Evolutionary conservation across 805 yeast species (phyloP), one percentile per base, ranked within the genome.

Genomic region (Candida yuanshanica): DNA sequence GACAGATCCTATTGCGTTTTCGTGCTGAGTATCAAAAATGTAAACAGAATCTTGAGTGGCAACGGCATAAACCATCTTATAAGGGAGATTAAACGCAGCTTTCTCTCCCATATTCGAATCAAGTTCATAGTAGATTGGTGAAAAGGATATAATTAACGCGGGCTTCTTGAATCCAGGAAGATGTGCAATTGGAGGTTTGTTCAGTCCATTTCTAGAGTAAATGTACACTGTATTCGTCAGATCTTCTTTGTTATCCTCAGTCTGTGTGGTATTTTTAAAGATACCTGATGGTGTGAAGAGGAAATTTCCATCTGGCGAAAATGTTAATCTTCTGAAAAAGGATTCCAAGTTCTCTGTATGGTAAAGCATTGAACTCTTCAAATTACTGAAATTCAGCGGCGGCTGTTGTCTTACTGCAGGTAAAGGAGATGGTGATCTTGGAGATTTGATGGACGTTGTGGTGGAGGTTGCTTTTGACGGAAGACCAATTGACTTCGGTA

Each of bases 281-380:
- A 78, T 63, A 42, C 96, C 95, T 39, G 95, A 68, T 32, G 93
- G 95, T 0, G 95, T 77, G 22, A 91, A 63, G 24, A 93, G 64
- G 29, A 93, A 59, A 41, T 72, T 69, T 1, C 99, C 99, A 61
- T 95, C 97, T 0, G 96, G 95, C 0, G 96, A 83, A 56, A 91
- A 88, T 1, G 82, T 63, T 41, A 91, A 69, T 45, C 98, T 66
- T 46, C 99, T 70, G 67, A 93, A 93, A 56, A 93, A 93, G 1
- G 96, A 84, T 42, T 88, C 88, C 25, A 91, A 70, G 0, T 95
- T 80, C 54, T 91, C 99, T 46, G 89, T 80, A 55, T 89, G 93
- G 53, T 84, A 88, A 6, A 87, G 57, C 55, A 66, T 66, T 4
- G 70, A 60, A n/a, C 60, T 62, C 44, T 65, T 70, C 16, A 53